Evolutionary conservation across 768 basidiomycete genomes (phyloP).

Genomic region (Podaxis sp.): DNA sequence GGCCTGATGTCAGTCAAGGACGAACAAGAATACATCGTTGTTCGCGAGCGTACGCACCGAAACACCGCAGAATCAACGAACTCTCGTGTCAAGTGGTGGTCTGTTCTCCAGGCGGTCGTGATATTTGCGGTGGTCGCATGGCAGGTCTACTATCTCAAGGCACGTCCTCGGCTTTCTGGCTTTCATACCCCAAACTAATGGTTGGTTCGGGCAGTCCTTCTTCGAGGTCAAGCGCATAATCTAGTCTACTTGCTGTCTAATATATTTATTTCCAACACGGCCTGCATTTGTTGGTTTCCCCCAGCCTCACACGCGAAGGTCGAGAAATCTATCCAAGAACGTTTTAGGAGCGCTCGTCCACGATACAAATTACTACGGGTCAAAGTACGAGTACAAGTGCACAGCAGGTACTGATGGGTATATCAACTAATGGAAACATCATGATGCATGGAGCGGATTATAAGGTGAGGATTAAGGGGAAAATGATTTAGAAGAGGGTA

Average conservation of each 20-base stretch:
- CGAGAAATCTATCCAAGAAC: not conserved
- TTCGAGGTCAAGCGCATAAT: conserved; percentile 91
- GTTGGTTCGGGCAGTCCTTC: conserved; percentile 51
- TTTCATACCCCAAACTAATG: not conserved
- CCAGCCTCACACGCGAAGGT: not conserved
- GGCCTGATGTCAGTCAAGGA: conserved; percentile 91
- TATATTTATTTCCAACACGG: not conserved
- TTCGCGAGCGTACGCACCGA: conserved; percentile 87
- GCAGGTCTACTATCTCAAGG: conserved; percentile 98
- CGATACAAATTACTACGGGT: not conserved
- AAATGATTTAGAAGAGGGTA: conserved; percentile 12
- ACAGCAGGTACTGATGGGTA: conserved; percentile 16
- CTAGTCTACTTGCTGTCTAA: conserved; percentile 32
- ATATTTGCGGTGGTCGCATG: conserved; percentile 89
- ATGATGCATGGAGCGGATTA: not conserved
- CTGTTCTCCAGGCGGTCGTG: conserved; percentile 82
- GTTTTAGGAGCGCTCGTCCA: not conserved
- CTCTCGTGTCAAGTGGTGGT: conserved; percentile 98
- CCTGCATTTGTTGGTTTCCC: not conserved
- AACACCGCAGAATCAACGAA: conserved; percentile 95
- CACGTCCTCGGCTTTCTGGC: conserved; percentile 18
- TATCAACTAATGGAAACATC: conserved; percentile 11
- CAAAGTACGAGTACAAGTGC: conserved; percentile 6
- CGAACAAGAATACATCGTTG: conserved; percentile 97
- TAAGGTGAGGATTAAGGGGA: conserved; percentile 12